A percentile compares a stretch with the other conserved stretches of the same genome.
phyloP scores from a whole-genome alignment of 2,329 filamentous ascomycete species.

The Fusarium irregulare region DNA sequence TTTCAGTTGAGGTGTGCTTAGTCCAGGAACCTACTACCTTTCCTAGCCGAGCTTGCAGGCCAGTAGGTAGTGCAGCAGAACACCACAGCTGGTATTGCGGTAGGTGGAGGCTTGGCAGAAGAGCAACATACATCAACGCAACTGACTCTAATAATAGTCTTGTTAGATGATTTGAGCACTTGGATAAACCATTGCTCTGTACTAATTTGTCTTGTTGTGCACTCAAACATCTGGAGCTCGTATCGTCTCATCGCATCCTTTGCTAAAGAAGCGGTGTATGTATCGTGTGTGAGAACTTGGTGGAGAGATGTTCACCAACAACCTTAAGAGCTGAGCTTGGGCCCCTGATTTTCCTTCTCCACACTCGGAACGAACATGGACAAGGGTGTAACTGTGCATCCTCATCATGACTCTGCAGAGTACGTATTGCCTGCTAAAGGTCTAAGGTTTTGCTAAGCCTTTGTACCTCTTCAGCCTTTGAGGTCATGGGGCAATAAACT shows the following conservation, averaged over 20 bases:
- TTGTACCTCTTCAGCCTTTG: background rate
- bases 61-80: background rate
- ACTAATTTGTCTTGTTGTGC: background rate
- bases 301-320: slow-evolving; percentile 16
- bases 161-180: background rate
- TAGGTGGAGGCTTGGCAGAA: background rate
- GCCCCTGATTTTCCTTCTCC: slow-evolving; percentile 30
- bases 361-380: slow-evolving; percentile 19
- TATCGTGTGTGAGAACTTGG: slow-evolving; percentile 1
- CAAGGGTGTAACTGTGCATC: slow-evolving; percentile 4
- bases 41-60: background rate
- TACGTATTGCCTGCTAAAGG: background rate
- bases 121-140: background rate
- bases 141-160: background rate
- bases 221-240: slow-evolving; percentile 7
- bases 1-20: slow-evolving; percentile 30
- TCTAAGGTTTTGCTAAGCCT: background rate
- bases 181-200: slow-evolving; percentile 2
- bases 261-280: slow-evolving; percentile 38
- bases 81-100: background rate
- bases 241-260: slow-evolving; percentile 8
- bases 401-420: background rate
- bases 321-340: slow-evolving; percentile 1
- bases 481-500: slow-evolving; percentile 1
- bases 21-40: slow-evolving; percentile 31